Conservation (phyloP, 2,329 filamentous ascomycete genomes). For the Esteya vermicola region DNA sequence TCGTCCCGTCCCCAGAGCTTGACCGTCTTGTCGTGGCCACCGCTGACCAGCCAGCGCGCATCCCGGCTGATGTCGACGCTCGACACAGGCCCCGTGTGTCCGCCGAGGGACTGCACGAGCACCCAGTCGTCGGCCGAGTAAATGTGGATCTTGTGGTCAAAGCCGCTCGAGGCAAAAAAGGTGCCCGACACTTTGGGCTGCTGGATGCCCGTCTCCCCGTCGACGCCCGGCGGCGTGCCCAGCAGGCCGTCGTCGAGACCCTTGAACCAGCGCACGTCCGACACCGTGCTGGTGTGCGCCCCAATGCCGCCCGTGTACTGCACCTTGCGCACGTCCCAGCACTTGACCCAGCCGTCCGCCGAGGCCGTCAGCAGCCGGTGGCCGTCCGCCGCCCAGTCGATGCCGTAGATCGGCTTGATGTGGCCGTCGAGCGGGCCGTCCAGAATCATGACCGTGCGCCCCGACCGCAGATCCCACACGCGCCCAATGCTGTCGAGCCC, state of each 20-base stretch:
- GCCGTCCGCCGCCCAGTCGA: constrained; percentile 87
- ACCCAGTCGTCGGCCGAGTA: constrained; percentile 97
- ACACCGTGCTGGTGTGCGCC: constrained; percentile 81
- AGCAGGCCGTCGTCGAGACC: constrained; percentile 62
- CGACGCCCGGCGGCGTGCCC: constrained; percentile 42
- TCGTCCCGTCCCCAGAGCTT: constrained; percentile 93
- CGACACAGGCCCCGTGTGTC: constrained; percentile 83
- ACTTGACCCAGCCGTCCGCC: constrained; percentile 91
- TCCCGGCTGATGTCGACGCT: constrained; percentile 81
- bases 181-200: constrained; percentile 76
- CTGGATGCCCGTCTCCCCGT: constrained; percentile 51
- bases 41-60: constrained; percentile 84
- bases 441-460: constrained; percentile 88
- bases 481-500: constrained; percentile 88
- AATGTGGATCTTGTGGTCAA: constrained; percentile 89
- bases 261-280: constrained; percentile 88
- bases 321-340: constrained; percentile 92
- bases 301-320: constrained; percentile 72
- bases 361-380: constrained; percentile 88
- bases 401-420: constrained; percentile 81
- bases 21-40: constrained; percentile 85
- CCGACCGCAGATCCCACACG: constrained; percentile 88
- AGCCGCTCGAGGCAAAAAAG: constrained; percentile 81
- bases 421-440: constrained; percentile 70
- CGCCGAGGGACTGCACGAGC: constrained; percentile 71